These are phyloP conservation scores for Mycena galopus DNA, from an alignment of 768 basidiomycete genomes.

Conservation along the genomic window DNA sequence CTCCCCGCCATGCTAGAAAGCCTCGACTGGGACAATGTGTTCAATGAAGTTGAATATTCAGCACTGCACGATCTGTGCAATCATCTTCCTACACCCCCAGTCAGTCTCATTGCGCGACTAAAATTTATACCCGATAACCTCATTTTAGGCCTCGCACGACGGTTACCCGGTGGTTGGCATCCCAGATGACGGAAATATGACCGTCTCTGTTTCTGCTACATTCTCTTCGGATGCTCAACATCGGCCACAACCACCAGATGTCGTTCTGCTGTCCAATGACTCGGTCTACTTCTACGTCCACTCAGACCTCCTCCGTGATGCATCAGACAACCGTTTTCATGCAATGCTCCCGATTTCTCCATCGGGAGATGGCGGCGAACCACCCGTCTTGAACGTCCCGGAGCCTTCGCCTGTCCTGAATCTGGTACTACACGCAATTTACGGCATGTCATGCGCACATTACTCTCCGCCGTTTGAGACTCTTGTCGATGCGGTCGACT, in stretches of 20 bases:
- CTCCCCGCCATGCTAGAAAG: too few relatives aligned
- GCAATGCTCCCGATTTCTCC: constrained; percentile 63
- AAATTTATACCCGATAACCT: too few relatives aligned
- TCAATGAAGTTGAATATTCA: too few relatives aligned
- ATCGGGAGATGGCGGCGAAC: constrained; percentile 53
- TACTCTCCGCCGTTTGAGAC: constrained; percentile 78
- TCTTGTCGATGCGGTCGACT: constrained; percentile 67
- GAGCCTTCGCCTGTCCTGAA: constrained; percentile 77
- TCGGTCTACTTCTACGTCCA: constrained; percentile 90
- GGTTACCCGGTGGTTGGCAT: constrained; percentile 51
- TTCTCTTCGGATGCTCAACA: constrained; percentile 81
- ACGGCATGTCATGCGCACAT: constrained; percentile 79
- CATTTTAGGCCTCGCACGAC: constrained; percentile 49
- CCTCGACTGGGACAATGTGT: too few relatives aligned
- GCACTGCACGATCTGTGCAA: too few relatives aligned
- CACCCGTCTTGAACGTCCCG: constrained; percentile 68
- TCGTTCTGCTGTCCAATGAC: constrained; percentile 78
- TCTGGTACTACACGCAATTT: constrained; percentile 78
- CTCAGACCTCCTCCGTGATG: constrained; percentile 64
- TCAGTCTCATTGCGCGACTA: too few relatives aligned
- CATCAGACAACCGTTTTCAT: constrained; percentile 76
- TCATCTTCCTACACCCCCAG: too few relatives aligned
- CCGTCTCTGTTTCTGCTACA: constrained; percentile 85
- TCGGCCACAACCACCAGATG: constrained; percentile 68
- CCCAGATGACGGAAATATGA: constrained; percentile 53